phyloP scores from a whole-genome alignment of 2,329 filamentous ascomycete genomes.

The Epichloe glyceriae region DNA sequence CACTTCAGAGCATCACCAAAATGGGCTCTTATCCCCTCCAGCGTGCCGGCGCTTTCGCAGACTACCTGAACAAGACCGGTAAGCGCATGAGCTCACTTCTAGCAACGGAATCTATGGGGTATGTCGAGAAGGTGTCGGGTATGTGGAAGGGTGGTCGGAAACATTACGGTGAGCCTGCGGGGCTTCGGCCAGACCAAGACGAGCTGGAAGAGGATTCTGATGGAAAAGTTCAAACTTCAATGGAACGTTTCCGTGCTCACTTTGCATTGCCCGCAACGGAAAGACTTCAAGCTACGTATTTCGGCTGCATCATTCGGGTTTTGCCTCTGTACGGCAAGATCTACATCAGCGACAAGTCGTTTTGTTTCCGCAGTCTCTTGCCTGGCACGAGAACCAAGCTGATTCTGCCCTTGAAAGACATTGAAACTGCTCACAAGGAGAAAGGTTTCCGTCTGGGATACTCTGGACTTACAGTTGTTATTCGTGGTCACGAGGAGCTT shows the following conservation, averaged over 20 bases:
- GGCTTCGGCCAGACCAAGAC: conserved; percentile 41
- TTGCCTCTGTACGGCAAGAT: conserved; percentile 92
- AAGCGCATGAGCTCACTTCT: conserved; percentile 71
- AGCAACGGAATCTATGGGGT: conserved; percentile 87
- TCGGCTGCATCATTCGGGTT: conserved; percentile 80
- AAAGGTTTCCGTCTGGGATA: conserved; percentile 90
- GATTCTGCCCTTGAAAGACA: conserved; percentile 78
- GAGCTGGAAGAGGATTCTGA: conserved; percentile 45
- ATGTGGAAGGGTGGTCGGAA: conserved; percentile 90
- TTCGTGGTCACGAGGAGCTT: conserved; percentile 91
- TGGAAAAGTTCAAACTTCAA: conserved; percentile 49
- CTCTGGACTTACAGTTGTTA: conserved; percentile 80
- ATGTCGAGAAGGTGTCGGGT: conserved; percentile 90
- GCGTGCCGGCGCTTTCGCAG: conserved; percentile 67
- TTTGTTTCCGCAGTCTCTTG: conserved; percentile 87
- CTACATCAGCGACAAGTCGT: conserved; percentile 75
- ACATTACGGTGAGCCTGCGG: conserved; percentile 61
- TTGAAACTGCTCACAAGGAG: conserved; percentile 89
- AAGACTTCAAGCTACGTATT: conserved; percentile 77
- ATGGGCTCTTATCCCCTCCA: conserved; percentile 69
- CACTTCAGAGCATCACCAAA: conserved; percentile 39
- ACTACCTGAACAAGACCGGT: conserved; percentile 66
- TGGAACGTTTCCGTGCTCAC: conserved; percentile 75
- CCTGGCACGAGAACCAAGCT: conserved; percentile 86
- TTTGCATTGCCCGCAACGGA: conserved; percentile 82